Base-by-base conservation (phyloP, 441 rosid genomes). In the Populus hybrid region DNA sequence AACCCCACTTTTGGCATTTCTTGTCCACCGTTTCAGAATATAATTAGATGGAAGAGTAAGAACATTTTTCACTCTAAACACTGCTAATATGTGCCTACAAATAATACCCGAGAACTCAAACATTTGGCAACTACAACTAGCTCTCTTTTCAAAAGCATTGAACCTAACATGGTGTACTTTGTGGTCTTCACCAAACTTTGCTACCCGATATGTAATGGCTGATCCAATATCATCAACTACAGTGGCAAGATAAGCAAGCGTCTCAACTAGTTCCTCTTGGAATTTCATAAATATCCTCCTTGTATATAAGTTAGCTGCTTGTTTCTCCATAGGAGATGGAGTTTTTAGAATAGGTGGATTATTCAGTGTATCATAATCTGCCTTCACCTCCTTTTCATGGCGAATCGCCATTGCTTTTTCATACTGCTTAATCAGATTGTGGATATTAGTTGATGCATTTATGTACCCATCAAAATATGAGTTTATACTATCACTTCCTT, bases 251-350 rank as follows among this genome's bases (percentile, higher is more conserved):
- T 85, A 90, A 75, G 97, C 88, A 70, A 86, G 85, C 40, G 98
- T 93, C 77, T 89, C 97, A 20, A 93, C 97, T 61, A 93, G 86
- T 82, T 93, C 98, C 84, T 92, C 97, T 81, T 92, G 98, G 82
- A 93, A 93, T 84, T 89, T 93, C 50, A 75, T 54, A 79, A 93
- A 93, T 28, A 92, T 76, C 79, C 88, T 90, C 85, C 90, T 87
- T 8, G 95, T 93, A 84, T 90, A 93, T 70, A 90, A 90, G 36
- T 83, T 87, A 35, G 97, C 89, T 46, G 91, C 97, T 81, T 93
- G 98, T 81, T 89, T 89, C 87, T 93, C 98, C 98, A 90, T 93
- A 10, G 98, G 97, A 77, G 98, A 93, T 68, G 97, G 97, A 54
- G 97, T 92, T 82, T 87, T 92, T 63, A 90, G 80, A 79, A 79